phyloP scores from a whole-genome alignment of 208 protist species.

The Leptomonas seymouri region DNA sequence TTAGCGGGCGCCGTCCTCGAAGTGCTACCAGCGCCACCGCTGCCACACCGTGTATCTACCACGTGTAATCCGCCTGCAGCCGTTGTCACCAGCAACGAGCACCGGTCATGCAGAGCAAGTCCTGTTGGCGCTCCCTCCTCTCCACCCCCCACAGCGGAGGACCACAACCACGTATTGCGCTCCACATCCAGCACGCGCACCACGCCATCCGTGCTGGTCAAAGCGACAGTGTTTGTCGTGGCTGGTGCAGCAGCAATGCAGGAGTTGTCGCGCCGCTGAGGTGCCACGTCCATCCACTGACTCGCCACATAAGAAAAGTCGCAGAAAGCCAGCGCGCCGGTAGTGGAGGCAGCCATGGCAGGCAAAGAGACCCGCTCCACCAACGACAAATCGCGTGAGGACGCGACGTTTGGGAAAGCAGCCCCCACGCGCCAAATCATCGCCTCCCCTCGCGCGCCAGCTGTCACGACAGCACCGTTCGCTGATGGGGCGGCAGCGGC shows the following conservation, averaged over 20 bases:
- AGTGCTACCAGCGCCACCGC: background rate
- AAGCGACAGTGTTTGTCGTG: slow-evolving; percentile 15
- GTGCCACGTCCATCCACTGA: slow-evolving; percentile 25
- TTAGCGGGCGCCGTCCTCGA: background rate
- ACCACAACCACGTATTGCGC: slow-evolving; percentile 33
- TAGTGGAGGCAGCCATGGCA: slow-evolving; percentile 3
- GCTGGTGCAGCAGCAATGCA: background rate
- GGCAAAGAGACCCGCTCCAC: slow-evolving; percentile 25
- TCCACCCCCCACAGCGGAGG: slow-evolving; percentile 1
- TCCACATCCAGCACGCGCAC: slow-evolving; percentile 46
- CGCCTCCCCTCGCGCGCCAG: slow-evolving; percentile 60
- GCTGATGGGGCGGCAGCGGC: background rate
- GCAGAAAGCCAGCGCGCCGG: background rate
- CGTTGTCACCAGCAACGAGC: slow-evolving; percentile 43
- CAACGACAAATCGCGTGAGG: slow-evolving; percentile 23
- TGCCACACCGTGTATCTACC: slow-evolving; percentile 29
- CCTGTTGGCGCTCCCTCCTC: slow-evolving; percentile 38
- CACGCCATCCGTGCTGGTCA: slow-evolving; percentile 56
- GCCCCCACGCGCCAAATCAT: slow-evolving; percentile 48
- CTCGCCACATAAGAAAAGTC: slow-evolving; percentile 27
- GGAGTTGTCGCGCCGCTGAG: background rate
- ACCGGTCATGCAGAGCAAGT: slow-evolving; percentile 24
- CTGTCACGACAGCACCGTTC: slow-evolving; percentile 49
- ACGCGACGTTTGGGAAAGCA: background rate
- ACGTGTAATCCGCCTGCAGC: slow-evolving; percentile 42